A percentile compares a stretch with the other conserved stretches of the same genome.
phyloP scores from a whole-genome alignment of 1,284 basidiomycete genomes.

The Leccinum subfulvum region DNA sequence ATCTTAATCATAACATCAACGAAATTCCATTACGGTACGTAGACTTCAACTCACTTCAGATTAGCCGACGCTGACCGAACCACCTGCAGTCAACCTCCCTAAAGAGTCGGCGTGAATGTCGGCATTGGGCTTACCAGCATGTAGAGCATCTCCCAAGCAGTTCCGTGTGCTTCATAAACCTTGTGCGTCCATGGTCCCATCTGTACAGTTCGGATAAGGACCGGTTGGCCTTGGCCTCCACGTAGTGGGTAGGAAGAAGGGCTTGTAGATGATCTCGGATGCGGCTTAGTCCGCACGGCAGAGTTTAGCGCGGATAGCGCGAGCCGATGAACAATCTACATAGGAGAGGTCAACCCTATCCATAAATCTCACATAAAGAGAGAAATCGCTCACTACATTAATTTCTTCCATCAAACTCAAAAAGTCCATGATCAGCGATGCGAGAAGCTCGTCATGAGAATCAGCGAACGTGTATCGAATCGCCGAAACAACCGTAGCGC shows the following conservation, averaged over 20 bases:
- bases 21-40: too few species aligned
- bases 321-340: conserved; percentile 80
- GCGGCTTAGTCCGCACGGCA: conserved; percentile 90
- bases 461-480: conserved; percentile 96
- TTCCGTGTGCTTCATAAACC: conserved; percentile 93
- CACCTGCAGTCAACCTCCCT: too few species aligned
- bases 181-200: conserved; percentile 99
- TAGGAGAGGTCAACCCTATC: conserved; percentile 8
- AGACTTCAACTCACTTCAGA: too few species aligned
- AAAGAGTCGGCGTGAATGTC: not conserved
- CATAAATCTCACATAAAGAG: conserved; percentile 1
- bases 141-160: conserved; percentile 96
- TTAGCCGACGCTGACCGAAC: too few species aligned
- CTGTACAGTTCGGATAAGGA: conserved; percentile 87
- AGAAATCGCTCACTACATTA: conserved; percentile 64
- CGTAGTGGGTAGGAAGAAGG: conserved; percentile 83
- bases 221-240: conserved; percentile 79
- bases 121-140: conserved; percentile 63
- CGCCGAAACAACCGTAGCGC: conserved; percentile 89
- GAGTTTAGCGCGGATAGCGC: conserved; percentile 90
- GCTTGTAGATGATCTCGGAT: conserved; percentile 78
- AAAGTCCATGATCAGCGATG: conserved; percentile 86
- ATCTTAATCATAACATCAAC: too few species aligned
- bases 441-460: conserved; percentile 46
- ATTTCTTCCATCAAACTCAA: conserved; percentile 82